Conservation (phyloP, 306 rosid species). For the Bauhinia variegata region DNA sequence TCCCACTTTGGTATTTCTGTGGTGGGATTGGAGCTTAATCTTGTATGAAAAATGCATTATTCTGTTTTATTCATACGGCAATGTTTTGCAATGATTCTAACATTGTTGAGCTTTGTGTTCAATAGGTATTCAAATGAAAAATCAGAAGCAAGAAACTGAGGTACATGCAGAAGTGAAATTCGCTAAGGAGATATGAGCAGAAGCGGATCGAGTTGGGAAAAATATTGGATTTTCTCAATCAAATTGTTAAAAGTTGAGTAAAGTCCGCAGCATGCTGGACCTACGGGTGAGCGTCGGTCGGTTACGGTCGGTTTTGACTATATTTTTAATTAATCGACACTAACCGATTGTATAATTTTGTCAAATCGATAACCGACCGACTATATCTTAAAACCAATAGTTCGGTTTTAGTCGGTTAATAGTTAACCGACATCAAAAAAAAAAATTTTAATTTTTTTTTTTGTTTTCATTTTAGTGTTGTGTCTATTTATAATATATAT, state of each 20-base stretch:
- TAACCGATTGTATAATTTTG: too few relatives aligned
- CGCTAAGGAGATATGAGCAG: constrained; percentile 31
- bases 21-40: constrained; percentile 1
- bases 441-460: too few relatives aligned
- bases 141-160: constrained; percentile 73
- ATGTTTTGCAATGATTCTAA: constrained; percentile 38
- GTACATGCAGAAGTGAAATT: constrained; percentile 51
- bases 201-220: constrained; percentile 18
- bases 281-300: too few relatives aligned
- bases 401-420: too few relatives aligned
- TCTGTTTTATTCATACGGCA: constrained; percentile 7
- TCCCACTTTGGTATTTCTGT: neutral
- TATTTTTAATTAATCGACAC: too few relatives aligned
- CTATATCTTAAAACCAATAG: too few relatives aligned
- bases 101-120: constrained; percentile 35
- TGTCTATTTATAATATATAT: too few relatives aligned
- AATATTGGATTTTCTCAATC: constrained; percentile 33
- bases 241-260: constrained; percentile 8
- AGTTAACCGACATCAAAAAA: too few relatives aligned
- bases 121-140: constrained; percentile 88
- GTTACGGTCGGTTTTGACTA: too few relatives aligned
- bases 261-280: constrained; percentile 19
- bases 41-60: constrained; percentile 1
- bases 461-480: too few relatives aligned
- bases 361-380: too few relatives aligned